A percentile compares a stretch with the other conserved stretches of the same genome.
Evolutionary conservation across 768 basidiomycete species (phyloP).

Genomic region (Leccinum imitatum): DNA sequence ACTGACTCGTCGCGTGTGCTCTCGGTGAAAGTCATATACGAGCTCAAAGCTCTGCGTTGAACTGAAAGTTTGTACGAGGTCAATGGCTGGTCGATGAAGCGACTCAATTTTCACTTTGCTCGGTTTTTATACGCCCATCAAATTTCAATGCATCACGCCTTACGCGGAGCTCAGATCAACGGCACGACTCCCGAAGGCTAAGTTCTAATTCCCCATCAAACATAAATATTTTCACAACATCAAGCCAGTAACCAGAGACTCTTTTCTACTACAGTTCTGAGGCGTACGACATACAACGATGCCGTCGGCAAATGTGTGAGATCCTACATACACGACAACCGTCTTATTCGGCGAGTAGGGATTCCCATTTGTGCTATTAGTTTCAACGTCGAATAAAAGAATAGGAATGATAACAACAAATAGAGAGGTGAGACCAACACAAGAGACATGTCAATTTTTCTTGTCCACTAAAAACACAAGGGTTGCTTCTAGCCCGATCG

Average conservation of each 20-base stretch:
- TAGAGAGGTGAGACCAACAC: constrained; percentile 16
- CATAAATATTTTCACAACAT: too few species aligned
- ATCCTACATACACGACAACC: constrained; percentile 24
- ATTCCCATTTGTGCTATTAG: constrained; percentile 16
- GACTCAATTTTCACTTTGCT: not conserved
- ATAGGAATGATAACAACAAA: constrained; percentile 22
- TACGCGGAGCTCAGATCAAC: not conserved
- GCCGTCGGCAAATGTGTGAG: constrained; percentile 13
- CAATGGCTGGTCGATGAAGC: not conserved
- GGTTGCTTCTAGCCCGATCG: constrained; percentile 14
- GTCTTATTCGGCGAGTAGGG: constrained; percentile 12
- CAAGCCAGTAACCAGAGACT: not conserved
- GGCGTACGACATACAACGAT: constrained; percentile 13
- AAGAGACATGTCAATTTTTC: constrained; percentile 17
- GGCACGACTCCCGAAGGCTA: not conserved
- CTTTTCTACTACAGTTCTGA: constrained; percentile 18
- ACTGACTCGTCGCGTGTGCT: constrained; percentile 37
- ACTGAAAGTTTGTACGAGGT: not conserved
- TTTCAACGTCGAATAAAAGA: not conserved
- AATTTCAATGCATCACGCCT: not conserved
- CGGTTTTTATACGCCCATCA: not conserved
- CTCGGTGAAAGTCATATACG: constrained; percentile 34
- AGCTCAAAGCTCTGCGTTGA: constrained; percentile 17
- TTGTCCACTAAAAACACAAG: constrained; percentile 9
- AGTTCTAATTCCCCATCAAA: not conserved